A percentile compares a stretch with the other conserved stretches of the same genome.
Conservation (phyloP, 768 basidiomycete genomes). For the Suillus subluteus region DNA sequence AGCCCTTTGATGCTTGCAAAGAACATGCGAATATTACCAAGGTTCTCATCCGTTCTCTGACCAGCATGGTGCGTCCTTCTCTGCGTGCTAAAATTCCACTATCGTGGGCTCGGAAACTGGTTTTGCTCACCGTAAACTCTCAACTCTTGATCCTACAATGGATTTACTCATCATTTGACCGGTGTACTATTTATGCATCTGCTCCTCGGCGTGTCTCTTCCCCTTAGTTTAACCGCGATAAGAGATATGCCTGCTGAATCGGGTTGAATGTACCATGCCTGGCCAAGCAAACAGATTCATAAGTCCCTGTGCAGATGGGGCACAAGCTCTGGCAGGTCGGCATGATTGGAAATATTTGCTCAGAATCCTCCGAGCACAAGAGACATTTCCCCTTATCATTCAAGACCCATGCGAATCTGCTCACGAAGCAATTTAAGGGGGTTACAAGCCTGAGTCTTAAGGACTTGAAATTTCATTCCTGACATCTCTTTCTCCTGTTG, state of each 20-base stretch:
- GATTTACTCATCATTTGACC: not conserved
- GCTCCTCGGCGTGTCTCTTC: not conserved
- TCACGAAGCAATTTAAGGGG: conserved; percentile 9
- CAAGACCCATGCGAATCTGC: not conserved
- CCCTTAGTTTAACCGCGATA: not conserved
- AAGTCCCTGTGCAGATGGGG: conserved; percentile 5
- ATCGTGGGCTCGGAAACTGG: not conserved
- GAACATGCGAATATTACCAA: not conserved
- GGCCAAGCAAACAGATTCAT: not conserved
- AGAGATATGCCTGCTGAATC: not conserved
- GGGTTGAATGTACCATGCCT: not conserved
- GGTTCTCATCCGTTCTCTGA: not conserved
- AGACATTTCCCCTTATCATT: conserved; percentile 16
- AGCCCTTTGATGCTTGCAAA: not conserved
- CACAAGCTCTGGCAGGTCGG: not conserved
- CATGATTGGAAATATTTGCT: not conserved
- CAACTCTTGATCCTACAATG: not conserved
- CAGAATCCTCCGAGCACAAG: conserved; percentile 2
- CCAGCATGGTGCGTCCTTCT: not conserved
- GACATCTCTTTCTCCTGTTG: not conserved
- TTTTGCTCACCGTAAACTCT: not conserved
- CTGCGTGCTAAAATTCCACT: not conserved
- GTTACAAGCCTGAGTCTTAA: not conserved
- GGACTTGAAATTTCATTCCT: not conserved
- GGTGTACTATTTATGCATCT: conserved; percentile 6